Evolutionary conservation across 75 land plant species (phyloP).

Genomic region (Pinus taeda): DNA sequence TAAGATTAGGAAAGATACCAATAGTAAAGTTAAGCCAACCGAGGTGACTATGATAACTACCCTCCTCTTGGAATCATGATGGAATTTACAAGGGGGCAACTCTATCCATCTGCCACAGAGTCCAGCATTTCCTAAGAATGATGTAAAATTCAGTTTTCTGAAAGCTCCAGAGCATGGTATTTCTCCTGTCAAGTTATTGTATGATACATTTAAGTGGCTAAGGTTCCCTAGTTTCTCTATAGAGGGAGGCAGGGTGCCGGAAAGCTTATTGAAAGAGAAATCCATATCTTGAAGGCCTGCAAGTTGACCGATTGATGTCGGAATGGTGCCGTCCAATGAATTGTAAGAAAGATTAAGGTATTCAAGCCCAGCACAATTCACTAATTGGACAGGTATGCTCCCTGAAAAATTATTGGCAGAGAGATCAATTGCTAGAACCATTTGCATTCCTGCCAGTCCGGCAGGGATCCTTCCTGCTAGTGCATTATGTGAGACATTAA

Average conservation of each 20-base stretch:
- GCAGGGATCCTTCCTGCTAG: background rate
- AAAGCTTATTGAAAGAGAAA: conserved; percentile 23
- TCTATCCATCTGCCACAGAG: conserved; percentile 15
- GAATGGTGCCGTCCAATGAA: background rate
- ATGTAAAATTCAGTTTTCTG: conserved; percentile 5
- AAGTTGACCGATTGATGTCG: background rate
- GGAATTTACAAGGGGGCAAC: conserved; percentile 1
- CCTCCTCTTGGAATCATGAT: background rate
- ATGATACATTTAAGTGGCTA: conserved; percentile 19
- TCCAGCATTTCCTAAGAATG: conserved; percentile 16
- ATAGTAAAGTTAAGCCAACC: background rate
- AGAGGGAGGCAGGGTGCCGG: conserved; percentile 23
- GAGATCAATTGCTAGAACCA: conserved; percentile 12
- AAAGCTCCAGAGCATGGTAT: conserved; percentile 27
- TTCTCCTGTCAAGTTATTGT: conserved; percentile 22
- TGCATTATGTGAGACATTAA: conserved; percentile 20
- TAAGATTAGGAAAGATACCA: background rate
- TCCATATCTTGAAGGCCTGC: conserved; percentile 14
- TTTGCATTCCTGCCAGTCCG: background rate
- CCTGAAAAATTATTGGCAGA: conserved; percentile 30
- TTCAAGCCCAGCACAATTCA: conserved; percentile 10
- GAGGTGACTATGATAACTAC: background rate
- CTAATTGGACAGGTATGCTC: conserved; percentile 17
- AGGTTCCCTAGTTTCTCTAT: conserved; percentile 5
- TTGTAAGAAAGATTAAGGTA: conserved; percentile 12